Percentiles rank a stretch among this genome's conserved stretches.
These are phyloP conservation scores for Pseudomicrostroma phylloplanum DNA, from an alignment of 1,284 basidiomycete species.

Conservation along the genomic window DNA sequence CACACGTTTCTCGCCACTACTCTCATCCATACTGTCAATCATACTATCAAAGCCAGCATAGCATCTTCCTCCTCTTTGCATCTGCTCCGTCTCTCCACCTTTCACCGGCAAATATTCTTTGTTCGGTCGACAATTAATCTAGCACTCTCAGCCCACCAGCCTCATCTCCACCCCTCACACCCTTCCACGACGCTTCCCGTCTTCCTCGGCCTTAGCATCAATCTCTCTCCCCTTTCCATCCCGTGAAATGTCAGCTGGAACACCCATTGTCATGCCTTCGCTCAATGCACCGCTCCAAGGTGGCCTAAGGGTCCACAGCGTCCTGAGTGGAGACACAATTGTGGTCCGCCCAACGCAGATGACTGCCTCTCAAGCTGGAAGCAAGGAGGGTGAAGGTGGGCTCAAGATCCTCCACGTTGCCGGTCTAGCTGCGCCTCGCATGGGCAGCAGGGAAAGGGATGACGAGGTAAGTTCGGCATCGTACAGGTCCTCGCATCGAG, in stretches of 20 bases:
- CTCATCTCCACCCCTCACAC: not conserved
- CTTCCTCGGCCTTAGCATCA: no score
- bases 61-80: not conserved
- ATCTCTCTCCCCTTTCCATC: no score
- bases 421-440: constrained; percentile 40
- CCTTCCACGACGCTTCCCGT: not conserved
- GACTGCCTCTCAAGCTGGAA: constrained; percentile 24
- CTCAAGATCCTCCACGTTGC: constrained; percentile 35
- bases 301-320: constrained; percentile 37
- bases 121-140: not conserved
- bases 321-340: constrained; percentile 40
- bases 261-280: constrained; percentile 6
- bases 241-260: not conserved
- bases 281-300: constrained; percentile 30
- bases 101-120: not conserved
- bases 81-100: not conserved
- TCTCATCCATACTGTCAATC: no score
- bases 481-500: not conserved
- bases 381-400: constrained; percentile 18
- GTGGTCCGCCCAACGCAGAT: constrained; percentile 40
- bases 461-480: constrained; percentile 23
- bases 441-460: constrained; percentile 41
- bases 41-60: no score
- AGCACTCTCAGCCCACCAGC: not conserved
- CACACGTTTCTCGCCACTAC: no score